Conservation (phyloP, 495 filamentous ascomycete species). For the Lindgomyces ingoldianus region DNA sequence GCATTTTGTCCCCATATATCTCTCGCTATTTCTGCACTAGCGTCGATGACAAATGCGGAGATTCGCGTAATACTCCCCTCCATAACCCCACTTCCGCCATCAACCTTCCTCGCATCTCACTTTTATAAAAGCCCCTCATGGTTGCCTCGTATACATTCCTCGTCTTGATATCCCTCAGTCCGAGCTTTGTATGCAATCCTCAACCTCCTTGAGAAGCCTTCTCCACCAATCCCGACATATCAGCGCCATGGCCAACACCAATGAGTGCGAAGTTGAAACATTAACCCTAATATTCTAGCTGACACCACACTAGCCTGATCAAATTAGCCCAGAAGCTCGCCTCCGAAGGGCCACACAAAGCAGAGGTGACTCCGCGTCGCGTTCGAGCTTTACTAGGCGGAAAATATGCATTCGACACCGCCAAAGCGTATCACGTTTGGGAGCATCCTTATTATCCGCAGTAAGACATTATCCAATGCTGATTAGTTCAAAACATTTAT, state of each 20-base stretch:
- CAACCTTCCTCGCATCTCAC: not conserved
- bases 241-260: slow-evolving; percentile 12
- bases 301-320: slow-evolving; percentile 38
- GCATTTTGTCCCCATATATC: too few species aligned
- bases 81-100: not conserved
- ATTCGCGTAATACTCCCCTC: not conserved
- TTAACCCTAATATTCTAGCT: not conserved
- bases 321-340: slow-evolving; percentile 47
- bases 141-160: too few species aligned
- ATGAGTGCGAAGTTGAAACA: not conserved
- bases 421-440: slow-evolving; percentile 47
- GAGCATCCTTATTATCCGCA: slow-evolving; percentile 47
- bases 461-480: slow-evolving; percentile 31
- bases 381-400: slow-evolving; percentile 46
- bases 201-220: not conserved
- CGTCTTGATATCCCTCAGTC: too few species aligned
- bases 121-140: too few species aligned
- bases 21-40: too few species aligned
- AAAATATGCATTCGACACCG: slow-evolving; percentile 47
- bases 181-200: not conserved
- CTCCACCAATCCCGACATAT: not conserved
- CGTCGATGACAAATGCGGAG: slow-evolving; percentile 2
- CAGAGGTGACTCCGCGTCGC: slow-evolving; percentile 45
- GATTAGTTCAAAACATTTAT: not conserved
- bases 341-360: slow-evolving; percentile 47